Evolutionary conservation across 2,329 filamentous ascomycete species (phyloP).

Genomic region (Delphinella strobiligena): DNA sequence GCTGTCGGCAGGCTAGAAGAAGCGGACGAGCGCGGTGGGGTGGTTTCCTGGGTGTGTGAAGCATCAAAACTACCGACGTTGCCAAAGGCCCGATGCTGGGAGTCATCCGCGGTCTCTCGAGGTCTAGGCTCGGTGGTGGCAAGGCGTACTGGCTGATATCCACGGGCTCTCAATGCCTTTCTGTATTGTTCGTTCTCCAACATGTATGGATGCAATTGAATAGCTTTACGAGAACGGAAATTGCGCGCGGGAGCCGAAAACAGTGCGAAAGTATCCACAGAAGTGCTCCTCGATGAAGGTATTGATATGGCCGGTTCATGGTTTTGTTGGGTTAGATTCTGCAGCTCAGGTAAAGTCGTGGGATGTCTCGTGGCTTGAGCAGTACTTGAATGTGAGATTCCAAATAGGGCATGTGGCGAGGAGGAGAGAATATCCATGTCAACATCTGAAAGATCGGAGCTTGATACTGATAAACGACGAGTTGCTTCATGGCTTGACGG

Average conservation of each 20-base stretch:
- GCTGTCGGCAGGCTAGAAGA: conserved; percentile 1
- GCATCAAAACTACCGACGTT: neutral
- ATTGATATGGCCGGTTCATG: neutral
- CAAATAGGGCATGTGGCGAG: conserved; percentile 3
- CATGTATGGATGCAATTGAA: conserved; percentile 37
- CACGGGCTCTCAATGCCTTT: conserved; percentile 29
- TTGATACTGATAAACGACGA: conserved; percentile 5
- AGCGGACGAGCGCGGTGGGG: conserved; percentile 1
- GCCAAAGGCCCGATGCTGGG: conserved; percentile 3
- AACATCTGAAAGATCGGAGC: conserved; percentile 5
- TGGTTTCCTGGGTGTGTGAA: conserved; percentile 6
- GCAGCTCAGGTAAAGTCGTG: neutral
- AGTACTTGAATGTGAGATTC: neutral
- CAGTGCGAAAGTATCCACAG: conserved; percentile 1
- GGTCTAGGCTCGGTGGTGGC: conserved; percentile 8
- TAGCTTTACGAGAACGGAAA: conserved; percentile 33
- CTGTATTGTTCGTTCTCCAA: conserved; percentile 33
- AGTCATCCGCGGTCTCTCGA: conserved; percentile 7
- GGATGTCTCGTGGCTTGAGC: too few relatives aligned
- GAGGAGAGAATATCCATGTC: conserved; percentile 4
- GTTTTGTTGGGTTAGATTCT: neutral
- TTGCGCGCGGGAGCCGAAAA: conserved; percentile 16
- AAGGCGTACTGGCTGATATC: conserved; percentile 30
- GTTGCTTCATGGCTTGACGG: too few relatives aligned
- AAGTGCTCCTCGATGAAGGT: neutral